These are phyloP conservation scores for Pythium scleroteichum DNA, from an alignment of 352 stramenopile species.

Conservation along the genomic window DNA sequence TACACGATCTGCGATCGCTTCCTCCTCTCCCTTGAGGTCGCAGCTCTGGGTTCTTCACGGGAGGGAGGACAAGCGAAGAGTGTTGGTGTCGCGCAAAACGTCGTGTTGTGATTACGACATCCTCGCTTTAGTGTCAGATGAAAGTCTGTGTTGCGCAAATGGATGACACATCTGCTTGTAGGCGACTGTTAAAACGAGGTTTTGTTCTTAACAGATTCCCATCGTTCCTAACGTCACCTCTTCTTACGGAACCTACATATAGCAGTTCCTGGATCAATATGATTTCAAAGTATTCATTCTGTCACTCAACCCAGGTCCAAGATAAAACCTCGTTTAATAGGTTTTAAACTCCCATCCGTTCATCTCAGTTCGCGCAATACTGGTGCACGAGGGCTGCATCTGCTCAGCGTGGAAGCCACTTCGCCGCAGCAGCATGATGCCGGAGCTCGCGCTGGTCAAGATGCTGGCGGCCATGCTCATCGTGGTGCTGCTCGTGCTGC, in stretches of 20 bases:
- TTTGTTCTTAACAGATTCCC: neutral
- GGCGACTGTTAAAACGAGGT: too few species aligned
- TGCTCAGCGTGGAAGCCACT: slow-evolving; percentile 1
- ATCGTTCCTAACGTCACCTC: neutral
- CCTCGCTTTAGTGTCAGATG: neutral
- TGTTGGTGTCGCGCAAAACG: neutral
- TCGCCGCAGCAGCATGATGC: slow-evolving; percentile 29
- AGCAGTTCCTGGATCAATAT: too few species aligned
- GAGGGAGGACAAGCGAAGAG: too few species aligned
- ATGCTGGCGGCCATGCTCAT: slow-evolving; percentile 43
- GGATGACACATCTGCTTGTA: neutral
- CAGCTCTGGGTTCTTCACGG: neutral
- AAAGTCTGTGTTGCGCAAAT: neutral
- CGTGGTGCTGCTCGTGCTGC: slow-evolving; percentile 37
- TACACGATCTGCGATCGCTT: neutral
- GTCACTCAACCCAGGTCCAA: slow-evolving; percentile 11
- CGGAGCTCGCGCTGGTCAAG: slow-evolving; percentile 40
- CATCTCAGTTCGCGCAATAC: neutral
- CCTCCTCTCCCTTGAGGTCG: neutral
- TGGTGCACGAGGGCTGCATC: slow-evolving; percentile 4
- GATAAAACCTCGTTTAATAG: slow-evolving; percentile 5
- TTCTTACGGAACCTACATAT: too few species aligned
- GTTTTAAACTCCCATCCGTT: slow-evolving; percentile 4
- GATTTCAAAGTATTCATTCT: neutral
- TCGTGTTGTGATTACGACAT: neutral